Evolutionary conservation across 2,329 filamentous ascomycete genomes (phyloP), one percentile per base, ranked within the genome.

Genomic region (Didymellaceae sp.): DNA sequence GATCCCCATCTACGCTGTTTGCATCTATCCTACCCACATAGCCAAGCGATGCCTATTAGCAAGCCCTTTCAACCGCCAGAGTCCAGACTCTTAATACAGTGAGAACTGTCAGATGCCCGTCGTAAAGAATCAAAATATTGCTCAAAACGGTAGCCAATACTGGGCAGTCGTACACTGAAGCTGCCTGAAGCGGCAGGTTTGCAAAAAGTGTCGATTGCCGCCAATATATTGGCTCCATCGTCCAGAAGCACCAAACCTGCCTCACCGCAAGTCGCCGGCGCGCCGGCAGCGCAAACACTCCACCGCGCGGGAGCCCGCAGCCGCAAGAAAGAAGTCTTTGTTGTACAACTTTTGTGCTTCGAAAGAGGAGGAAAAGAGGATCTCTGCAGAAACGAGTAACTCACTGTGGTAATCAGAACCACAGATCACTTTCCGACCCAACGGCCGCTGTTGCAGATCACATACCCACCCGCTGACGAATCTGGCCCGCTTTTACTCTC

Each of bases 221-320:
- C 31, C 45, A 48, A 48, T 48, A 48, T 48, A 48, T 48, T 48
- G 45, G 37, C 37, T 48, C 45, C 45, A 48, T 41, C 37, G 18
- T 20, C 28, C 25, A 25, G 13, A 22, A 30, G 17, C 13, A 39
- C 43, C 43, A 46, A 30, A 48, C n/a, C 34, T n/a, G 30, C 24
- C 24, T 41, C 30, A 30, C 30, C 30, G 45, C 45, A 28, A 28
- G 35, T 41, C 37, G 20, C 17, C 24, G 45, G 45, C 35, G 10
- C 9, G 10, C 13, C 42, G 24, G 32, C 42, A 17, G 32, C 8
- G 26, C 26, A 25, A 6, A 26, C n/a, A 14, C 6, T 32, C 30
- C 5, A 17, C 30, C 13, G 13, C 5, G 14, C 30, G 30, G 14
- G 30, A 14, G 30, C 30, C 6, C 30, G 13, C 30, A 6, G 14